phyloP scores from a whole-genome alignment of 2,329 filamentous ascomycete species.

The Cercospora sp. region DNA sequence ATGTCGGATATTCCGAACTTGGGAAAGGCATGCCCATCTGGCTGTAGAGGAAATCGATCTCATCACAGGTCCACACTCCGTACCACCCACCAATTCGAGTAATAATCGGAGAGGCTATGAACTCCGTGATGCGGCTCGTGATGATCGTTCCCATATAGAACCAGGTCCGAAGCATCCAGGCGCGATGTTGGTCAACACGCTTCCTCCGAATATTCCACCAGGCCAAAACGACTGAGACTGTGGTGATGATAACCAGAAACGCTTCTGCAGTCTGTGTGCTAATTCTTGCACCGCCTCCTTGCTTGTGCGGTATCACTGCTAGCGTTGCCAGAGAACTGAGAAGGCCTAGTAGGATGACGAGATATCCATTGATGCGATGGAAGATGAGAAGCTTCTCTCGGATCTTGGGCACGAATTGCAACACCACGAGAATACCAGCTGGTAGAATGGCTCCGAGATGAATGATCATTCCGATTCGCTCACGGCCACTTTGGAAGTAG shows the following conservation, averaged over 20 bases:
- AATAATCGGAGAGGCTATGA: not conserved
- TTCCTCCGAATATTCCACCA: not conserved
- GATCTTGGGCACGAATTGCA: not conserved
- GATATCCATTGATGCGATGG: slow-evolving; percentile 1
- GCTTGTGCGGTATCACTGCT: not conserved
- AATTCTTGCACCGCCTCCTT: not conserved
- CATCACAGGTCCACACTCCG: not conserved
- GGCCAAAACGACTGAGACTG: not conserved
- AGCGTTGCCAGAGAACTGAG: not conserved
- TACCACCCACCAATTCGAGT: not conserved
- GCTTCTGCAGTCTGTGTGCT: not conserved
- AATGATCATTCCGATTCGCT: not conserved
- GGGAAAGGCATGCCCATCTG: not conserved
- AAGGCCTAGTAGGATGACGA: not conserved
- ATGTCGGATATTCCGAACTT: not conserved
- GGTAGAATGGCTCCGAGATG: not conserved
- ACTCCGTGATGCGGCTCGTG: not conserved
- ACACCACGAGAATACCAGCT: not conserved
- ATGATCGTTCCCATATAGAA: not conserved
- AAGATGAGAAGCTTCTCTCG: not conserved
- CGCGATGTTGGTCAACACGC: not conserved
- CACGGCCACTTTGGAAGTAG: not conserved
- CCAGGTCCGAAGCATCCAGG: not conserved
- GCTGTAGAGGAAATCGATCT: not conserved
- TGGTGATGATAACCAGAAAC: not conserved